Evolutionary conservation across 768 basidiomycete species (phyloP), one percentile per base, ranked within the genome.

Genomic region (Thelephora aurantiotincta): DNA sequence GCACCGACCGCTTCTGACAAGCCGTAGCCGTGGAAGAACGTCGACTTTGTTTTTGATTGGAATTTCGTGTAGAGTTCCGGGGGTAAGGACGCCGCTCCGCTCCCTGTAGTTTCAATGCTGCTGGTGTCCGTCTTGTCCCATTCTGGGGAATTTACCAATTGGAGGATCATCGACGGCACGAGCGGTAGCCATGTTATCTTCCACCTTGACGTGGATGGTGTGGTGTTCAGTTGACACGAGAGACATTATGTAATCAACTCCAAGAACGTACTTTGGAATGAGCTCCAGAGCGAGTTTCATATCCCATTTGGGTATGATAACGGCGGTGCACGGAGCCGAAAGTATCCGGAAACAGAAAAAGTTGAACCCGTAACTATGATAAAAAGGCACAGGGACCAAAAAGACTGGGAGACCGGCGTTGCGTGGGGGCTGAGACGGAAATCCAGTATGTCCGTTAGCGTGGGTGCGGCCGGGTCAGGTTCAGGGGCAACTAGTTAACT

Each of bases 71-170:
- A 64, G 6, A 87, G 65, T 16, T 73, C 65, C 1, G 72, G 69
- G 0, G 84, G 79, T 18, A 85, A 71, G 55, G 82, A 77, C 1
- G 83, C 82, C 0, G 79, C 84, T 5, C 82, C 83, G 49, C 69
- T 71, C 5, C 57, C 61, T 20, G 78, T 49, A 5, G 33, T 1
- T 6, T 61, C 57, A 1, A 86, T 55, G 0, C 70, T 72, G 52
- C 71, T 76, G 12, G 83, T 62, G 54, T 83, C 78, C 3, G 65
- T 62, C 34, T 71, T 67, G 34, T 57, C 56, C 4, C 78, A 55
- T 6, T 52, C 54, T 5, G 62, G 75, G 51, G 79, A 68, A 52
- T 77, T 72, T 2, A 81, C 72, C 7, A 86, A 64, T 52, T 82
- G 82, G 53, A 82, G 74, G 0, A 80, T 60, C 22, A 78, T 61